These are phyloP conservation scores for Achaetomiella virescens DNA, from an alignment of 495 filamentous ascomycete species.

Conservation along the genomic window DNA sequence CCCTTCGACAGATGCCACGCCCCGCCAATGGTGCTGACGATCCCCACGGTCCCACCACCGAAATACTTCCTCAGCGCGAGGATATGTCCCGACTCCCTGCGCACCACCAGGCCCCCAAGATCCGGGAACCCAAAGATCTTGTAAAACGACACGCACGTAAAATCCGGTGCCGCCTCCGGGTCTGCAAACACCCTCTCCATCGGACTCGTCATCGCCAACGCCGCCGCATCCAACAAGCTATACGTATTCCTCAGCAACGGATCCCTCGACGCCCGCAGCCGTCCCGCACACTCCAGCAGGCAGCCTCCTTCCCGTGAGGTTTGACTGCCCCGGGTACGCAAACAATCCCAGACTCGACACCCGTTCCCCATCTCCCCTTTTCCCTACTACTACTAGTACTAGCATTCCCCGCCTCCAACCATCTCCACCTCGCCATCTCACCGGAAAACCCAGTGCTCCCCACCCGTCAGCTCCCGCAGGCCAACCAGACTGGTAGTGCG, in stretches of 20 bases:
- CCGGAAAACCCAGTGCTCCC: constrained; percentile 54
- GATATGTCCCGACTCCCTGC: constrained; percentile 55
- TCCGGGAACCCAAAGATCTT: constrained; percentile 82
- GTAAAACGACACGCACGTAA: constrained; percentile 66
- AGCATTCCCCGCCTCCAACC: constrained; percentile 39
- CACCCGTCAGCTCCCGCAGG: constrained; percentile 52
- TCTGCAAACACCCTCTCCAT: constrained; percentile 53
- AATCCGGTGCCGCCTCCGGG: constrained; percentile 58
- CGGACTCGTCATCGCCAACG: constrained; percentile 59
- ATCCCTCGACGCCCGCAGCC: constrained; percentile 39
- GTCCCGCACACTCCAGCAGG: constrained; percentile 54
- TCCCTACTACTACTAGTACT: constrained; percentile 44
- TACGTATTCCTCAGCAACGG: constrained; percentile 47
- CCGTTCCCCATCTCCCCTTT: constrained; percentile 58
- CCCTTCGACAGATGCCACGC: constrained; percentile 62
- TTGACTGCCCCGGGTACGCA: constrained; percentile 73
- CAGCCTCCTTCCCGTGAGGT: constrained; percentile 67
- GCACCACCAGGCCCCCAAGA: constrained; percentile 64
- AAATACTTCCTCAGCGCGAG: constrained; percentile 63
- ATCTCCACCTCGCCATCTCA: constrained; percentile 61
- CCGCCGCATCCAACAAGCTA: constrained; percentile 66
- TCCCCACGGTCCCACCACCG: constrained; percentile 70
- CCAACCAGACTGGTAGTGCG: constrained; percentile 72
- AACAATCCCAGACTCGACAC: constrained; percentile 49
- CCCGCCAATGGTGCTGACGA: constrained; percentile 52